phyloP scores from a whole-genome alignment of 495 filamentous ascomycete species.

The Poronia punctata region DNA sequence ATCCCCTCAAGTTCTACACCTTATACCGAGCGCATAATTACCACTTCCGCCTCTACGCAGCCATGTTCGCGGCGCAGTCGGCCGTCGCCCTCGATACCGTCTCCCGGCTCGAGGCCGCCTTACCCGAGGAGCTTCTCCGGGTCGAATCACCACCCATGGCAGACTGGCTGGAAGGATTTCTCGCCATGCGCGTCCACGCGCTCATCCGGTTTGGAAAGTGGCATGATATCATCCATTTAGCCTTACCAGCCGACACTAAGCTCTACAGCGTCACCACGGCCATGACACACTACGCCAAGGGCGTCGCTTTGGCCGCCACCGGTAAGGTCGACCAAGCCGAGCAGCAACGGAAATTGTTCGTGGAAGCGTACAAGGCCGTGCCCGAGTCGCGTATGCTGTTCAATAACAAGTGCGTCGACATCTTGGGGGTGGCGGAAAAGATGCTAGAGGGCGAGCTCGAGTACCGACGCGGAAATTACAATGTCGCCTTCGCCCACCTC shows the following conservation, averaged over 20 bases:
- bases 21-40: conserved; percentile 61
- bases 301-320: conserved; percentile 53
- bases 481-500: conserved; percentile 49
- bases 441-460: conserved; percentile 66
- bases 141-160: conserved; percentile 62
- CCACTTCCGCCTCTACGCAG: conserved; percentile 63
- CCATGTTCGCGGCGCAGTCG: conserved; percentile 60
- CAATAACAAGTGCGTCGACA: conserved; percentile 56
- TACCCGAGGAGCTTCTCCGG: conserved; percentile 54
- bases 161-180: conserved; percentile 63
- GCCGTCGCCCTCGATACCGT: conserved; percentile 50
- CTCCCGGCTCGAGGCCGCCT: conserved; percentile 39
- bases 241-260: conserved; percentile 40
- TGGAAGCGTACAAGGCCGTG: conserved; percentile 37
- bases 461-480: conserved; percentile 52
- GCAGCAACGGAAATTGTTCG: conserved; percentile 38
- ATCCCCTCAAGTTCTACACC: conserved; percentile 57
- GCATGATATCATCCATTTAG: conserved; percentile 48
- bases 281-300: conserved; percentile 59
- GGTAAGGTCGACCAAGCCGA: conserved; percentile 41
- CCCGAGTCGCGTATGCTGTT: conserved; percentile 51
- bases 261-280: conserved; percentile 59
- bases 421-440: conserved; percentile 49
- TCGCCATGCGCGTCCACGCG: conserved; percentile 55
- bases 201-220: conserved; percentile 61